Base-by-base conservation (phyloP, 192 early-diverging fungal genomes). In the Coemansia sp. region DNA sequence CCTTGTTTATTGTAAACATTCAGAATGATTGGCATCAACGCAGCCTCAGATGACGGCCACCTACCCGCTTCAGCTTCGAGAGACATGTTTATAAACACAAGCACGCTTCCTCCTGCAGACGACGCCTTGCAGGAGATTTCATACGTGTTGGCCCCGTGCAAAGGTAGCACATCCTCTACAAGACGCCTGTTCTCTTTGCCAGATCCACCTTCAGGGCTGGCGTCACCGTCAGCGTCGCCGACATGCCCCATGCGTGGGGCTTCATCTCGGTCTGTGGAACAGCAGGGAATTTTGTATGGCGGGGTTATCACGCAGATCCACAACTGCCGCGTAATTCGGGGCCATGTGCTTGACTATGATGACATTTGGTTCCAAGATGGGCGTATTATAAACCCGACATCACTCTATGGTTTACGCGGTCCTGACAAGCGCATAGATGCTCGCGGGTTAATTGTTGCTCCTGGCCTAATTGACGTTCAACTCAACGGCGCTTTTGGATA, bases 401-500 rank as follows among this genome's bases (percentile, higher is more conserved):
- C 70, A 21, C 67, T 85, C 28, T 91, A 89, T 63, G 89, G 85
- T 52, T 58, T 77, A 23, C 80, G 74, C 27, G 73, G 78, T 44
- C 76, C 87, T 9, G 85, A 86, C 54, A 60, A 62, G 19, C 71
- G 86, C 40, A 83, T 91, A 52, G 85, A 91, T 62, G 86, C 85
- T n/a, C 69, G 81, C 5, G 85, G 86, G 21, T 24, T 82, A 32
- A 66, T 91, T 24, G 78, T 88, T 30, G 85, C 82, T 14, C 87
- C 89, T 35, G 89, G 89, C 9, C 87, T 85, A 28, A 67, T 91
- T 24, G 87, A 91, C 60, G 74, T 84, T 31, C 87, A 91, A 61
- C 84, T 91, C 43, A 91, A 91, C 65, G 89, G 89, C 44, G 85
- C 80, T 0, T 91, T 87, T 80, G 89, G 89, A 18, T 80, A 88